These are phyloP conservation scores for Harringtonia aguacate DNA, from an alignment of 2,329 filamentous ascomycete genomes.

Conservation along the genomic window DNA sequence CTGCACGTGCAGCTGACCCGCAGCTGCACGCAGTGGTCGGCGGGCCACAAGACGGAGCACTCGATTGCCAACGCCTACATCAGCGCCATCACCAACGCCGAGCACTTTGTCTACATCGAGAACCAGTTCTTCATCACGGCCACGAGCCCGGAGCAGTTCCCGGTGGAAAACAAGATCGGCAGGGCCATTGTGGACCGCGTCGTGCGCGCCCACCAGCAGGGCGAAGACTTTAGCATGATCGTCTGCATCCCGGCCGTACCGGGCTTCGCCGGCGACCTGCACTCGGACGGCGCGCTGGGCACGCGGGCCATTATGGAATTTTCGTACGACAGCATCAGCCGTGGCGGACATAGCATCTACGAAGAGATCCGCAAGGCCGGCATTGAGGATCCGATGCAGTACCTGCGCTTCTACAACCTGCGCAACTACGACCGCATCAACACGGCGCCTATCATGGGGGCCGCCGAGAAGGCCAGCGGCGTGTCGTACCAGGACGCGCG, in stretches of 20 bases:
- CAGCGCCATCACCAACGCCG: constrained; percentile 54
- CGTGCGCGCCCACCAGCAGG: constrained; percentile 53
- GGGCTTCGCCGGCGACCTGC: constrained; percentile 71
- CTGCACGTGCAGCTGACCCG: constrained; percentile 39
- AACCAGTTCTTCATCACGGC: constrained; percentile 88
- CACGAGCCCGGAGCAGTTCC: constrained; percentile 56
- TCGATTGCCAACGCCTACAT: constrained; percentile 83
- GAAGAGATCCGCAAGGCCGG: constrained; percentile 56
- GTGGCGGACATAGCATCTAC: constrained; percentile 68
- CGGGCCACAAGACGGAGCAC: constrained; percentile 47
- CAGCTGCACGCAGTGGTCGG: constrained; percentile 41
- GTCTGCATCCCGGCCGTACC: constrained; percentile 72
- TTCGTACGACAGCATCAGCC: constrained; percentile 70
- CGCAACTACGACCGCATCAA: constrained; percentile 80
- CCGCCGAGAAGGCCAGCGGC: constrained; percentile 51
- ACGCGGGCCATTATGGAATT: constrained; percentile 84
- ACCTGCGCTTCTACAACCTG: constrained; percentile 78
- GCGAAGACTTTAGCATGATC: constrained; percentile 62
- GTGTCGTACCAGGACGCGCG: constrained; percentile 58
- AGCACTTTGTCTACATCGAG: constrained; percentile 71
- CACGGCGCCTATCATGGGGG: constrained; percentile 47
- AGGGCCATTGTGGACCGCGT: constrained; percentile 71
- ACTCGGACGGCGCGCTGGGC: constrained; percentile 59
- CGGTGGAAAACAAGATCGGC: constrained; percentile 69
- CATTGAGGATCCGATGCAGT: constrained; percentile 55